Percentiles rank a stretch among this genome's conserved stretches.
Conservation (phyloP, 176 grass and related monocot species). For the Oryza australiensis region DNA sequence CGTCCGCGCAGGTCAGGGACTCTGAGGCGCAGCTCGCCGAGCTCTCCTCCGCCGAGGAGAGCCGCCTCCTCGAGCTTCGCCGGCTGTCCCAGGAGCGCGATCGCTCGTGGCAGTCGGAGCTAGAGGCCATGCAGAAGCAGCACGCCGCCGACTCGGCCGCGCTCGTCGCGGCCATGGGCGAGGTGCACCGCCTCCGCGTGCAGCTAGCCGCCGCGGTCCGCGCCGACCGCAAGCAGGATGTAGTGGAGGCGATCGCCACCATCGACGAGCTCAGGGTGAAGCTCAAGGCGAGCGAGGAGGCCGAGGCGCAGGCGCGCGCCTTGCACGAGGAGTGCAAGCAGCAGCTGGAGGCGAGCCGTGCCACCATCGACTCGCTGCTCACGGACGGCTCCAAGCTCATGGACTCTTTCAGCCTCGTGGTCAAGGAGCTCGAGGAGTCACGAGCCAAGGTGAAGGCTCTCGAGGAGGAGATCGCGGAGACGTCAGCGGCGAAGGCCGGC, state of each 20-base stretch:
- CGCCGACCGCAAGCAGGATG: conserved; percentile 44
- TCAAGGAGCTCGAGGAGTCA: conserved; percentile 91
- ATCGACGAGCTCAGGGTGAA: conserved; percentile 63
- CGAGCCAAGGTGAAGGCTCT: conserved; percentile 59
- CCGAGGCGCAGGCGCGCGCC: conserved; percentile 53
- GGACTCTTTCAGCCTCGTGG: conserved; percentile 93
- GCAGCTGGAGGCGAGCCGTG: conserved; percentile 71
- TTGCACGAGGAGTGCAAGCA: conserved; percentile 64
- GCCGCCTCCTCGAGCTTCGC: conserved; percentile 72
- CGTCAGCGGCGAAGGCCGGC: not conserved
- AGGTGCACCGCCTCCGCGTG: conserved; percentile 69
- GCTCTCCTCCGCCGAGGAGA: conserved; percentile 61
- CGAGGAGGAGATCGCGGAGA: conserved; percentile 59
- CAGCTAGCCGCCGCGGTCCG: conserved; percentile 59
- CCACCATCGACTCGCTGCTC: conserved; percentile 79
- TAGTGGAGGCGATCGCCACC: conserved; percentile 53
- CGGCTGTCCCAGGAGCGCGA: conserved; percentile 93
- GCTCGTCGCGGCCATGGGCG: conserved; percentile 68
- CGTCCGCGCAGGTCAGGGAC: conserved; percentile 46
- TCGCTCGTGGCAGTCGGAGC: conserved; percentile 91
- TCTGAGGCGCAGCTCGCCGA: conserved; percentile 56
- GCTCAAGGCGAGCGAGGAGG: conserved; percentile 59
- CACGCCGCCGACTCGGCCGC: conserved; percentile 78
- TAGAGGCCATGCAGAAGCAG: conserved; percentile 92
- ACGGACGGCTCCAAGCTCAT: conserved; percentile 91